These are phyloP conservation scores for Macroventuria anomochaeta DNA, from an alignment of 2,329 filamentous ascomycete genomes.

Conservation along the genomic window DNA sequence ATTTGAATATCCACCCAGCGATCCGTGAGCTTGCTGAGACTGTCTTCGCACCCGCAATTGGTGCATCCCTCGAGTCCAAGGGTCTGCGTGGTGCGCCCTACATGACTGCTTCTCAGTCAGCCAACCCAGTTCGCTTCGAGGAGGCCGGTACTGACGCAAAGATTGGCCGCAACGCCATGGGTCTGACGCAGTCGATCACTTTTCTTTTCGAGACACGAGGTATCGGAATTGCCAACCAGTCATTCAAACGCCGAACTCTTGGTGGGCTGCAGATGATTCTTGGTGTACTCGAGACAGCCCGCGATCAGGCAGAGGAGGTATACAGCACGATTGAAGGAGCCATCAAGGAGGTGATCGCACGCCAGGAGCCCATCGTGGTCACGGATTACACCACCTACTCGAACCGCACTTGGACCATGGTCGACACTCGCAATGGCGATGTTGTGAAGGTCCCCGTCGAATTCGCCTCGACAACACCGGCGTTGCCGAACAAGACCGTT, in stretches of 20 bases:
- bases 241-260: constrained; percentile 42
- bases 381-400: constrained; percentile 38
- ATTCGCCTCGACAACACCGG: constrained; percentile 46
- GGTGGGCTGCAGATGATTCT: constrained; percentile 45
- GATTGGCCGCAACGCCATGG: constrained; percentile 49
- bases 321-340: constrained; percentile 39
- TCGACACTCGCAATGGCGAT: constrained; percentile 40
- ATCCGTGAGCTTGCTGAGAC: constrained; percentile 46
- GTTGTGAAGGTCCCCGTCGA: constrained; percentile 44
- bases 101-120: constrained; percentile 36
- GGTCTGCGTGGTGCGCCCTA: constrained; percentile 46
- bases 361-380: constrained; percentile 39
- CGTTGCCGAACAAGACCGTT: constrained; percentile 44
- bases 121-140: constrained; percentile 31
- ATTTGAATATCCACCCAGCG: constrained; percentile 44
- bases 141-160: constrained; percentile 48
- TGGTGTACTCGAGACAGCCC: constrained; percentile 44
- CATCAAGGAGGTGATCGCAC: constrained; percentile 33
- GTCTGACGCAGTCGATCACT: constrained; percentile 43
- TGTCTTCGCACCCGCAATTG: constrained; percentile 44
- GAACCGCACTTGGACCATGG: constrained; percentile 44
- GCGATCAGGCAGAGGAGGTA: constrained; percentile 36
- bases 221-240: constrained; percentile 45
- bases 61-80: constrained; percentile 31
- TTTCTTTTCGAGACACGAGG: constrained; percentile 48